Evolutionary conservation across 768 basidiomycete species (phyloP), one percentile per base, ranked within the genome.

Genomic region (Pisolithus sp.): DNA sequence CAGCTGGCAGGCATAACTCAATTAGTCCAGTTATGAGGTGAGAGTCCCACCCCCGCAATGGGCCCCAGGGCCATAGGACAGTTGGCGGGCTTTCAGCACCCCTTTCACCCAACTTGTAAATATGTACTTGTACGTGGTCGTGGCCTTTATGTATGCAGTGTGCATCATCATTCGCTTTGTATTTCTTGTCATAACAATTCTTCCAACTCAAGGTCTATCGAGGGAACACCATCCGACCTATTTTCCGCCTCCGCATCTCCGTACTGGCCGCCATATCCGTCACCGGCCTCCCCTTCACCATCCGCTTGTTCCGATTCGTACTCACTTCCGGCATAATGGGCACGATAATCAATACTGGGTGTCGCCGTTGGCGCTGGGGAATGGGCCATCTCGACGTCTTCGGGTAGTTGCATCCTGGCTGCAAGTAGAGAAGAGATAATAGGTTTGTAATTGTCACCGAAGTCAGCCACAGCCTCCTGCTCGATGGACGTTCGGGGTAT

Each of bases 281-380:
- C 52, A 12, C 6, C 48, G n/a, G 47, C 24, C 7, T 52, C 67
- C 24, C 63, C 59, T 30, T 53, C 56, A 17, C 64, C 65, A 8
- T 71, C 71, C 42, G 67, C n/a, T 41, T 34, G 46, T 44, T 81
- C 81, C 0, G 82, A 78, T 48, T 78, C 79, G 52, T 83, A 82
- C 24, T 76, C 81, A 53, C 80, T 82, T 57, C 76, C 75, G 13
- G 67, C 70, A 34, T 76, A 77, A 26, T 69, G 74, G 21, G 53
- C 23, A 26, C 61, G 63, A 46, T 54, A 66, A 51, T 82, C 80
- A 13, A 71, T 71, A 51, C 73, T 77, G 21, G 81, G 82, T 12
- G 70, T 68, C 37, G 69, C 70, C 4, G 79, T 80, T 18, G 75
- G 77, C 26, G 77, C 76, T 30, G 80, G 79, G 1, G 80, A 81